Conservation (phyloP, 2,329 filamentous ascomycete species). For the Colletotrichum sp. region DNA sequence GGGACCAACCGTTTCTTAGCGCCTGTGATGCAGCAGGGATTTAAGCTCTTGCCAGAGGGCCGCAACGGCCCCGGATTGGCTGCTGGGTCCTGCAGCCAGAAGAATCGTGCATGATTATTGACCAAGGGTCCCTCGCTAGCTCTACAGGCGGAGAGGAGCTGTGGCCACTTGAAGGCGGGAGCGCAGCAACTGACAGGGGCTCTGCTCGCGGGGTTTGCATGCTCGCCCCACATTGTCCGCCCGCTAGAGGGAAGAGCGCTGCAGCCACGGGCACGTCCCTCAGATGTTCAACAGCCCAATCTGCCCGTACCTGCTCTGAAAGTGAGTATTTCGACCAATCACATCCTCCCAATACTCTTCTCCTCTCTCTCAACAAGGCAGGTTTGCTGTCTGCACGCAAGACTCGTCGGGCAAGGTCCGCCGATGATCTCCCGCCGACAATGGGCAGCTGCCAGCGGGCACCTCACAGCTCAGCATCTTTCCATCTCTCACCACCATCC, state of each 20-base stretch:
- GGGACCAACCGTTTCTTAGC: conserved; percentile 50
- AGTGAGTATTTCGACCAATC: background rate
- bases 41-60: conserved; percentile 27
- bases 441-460: background rate
- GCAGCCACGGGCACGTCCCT: conserved; percentile 13
- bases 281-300: background rate
- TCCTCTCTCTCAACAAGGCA: background rate
- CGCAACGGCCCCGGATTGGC: conserved; percentile 45
- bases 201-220: conserved; percentile 19
- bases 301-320: background rate
- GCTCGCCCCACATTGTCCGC: background rate
- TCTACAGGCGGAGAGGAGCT: background rate
- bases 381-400: background rate
- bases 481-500: background rate
- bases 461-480: background rate
- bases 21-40: conserved; percentile 33
- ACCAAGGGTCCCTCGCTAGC: conserved; percentile 25
- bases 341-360: background rate
- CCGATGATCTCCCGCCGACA: conserved; percentile 14
- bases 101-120: conserved; percentile 34
- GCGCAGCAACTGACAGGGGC: conserved; percentile 10
- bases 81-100: conserved; percentile 22
- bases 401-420: conserved; percentile 14
- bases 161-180: conserved; percentile 14
- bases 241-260: background rate